These are phyloP conservation scores for Diaporthe citrichinensis DNA, from an alignment of 2,329 filamentous ascomycete genomes.

Conservation along the genomic window DNA sequence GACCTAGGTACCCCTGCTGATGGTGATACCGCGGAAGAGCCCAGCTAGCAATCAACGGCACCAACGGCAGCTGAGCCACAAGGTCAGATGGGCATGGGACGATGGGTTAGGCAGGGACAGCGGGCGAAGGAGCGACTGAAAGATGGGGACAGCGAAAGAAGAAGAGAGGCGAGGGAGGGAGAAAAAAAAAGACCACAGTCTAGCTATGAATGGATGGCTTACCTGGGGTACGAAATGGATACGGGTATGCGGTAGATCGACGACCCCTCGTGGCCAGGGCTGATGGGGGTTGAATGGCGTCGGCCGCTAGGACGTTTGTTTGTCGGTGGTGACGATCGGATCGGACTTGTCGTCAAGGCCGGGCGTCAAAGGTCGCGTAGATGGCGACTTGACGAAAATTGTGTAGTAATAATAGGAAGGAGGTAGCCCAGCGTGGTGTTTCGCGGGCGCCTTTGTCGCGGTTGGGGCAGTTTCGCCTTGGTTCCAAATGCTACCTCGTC, in stretches of 20 bases:
- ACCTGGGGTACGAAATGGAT: constrained; percentile 25
- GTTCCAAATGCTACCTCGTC: constrained; percentile 21
- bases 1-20: constrained; percentile 1
- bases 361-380: background rate
- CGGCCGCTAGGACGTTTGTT: constrained; percentile 6
- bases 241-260: background rate
- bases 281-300: background rate
- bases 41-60: constrained; percentile 27
- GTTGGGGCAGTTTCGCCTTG: constrained; percentile 24
- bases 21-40: constrained; percentile 21
- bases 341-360: background rate
- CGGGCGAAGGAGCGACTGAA: background rate
- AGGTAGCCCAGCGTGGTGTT: constrained; percentile 24
- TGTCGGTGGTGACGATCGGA: background rate
- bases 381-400: background rate
- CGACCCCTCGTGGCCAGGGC: background rate
- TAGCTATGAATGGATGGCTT: background rate
- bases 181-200: background rate
- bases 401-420: constrained; percentile 9
- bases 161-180: background rate
- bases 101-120: background rate
- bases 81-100: constrained; percentile 23
- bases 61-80: constrained; percentile 3
- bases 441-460: background rate
- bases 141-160: background rate